These are phyloP conservation scores for Talaromyces wortmannii DNA, from an alignment of 495 filamentous ascomycete species.

Conservation along the genomic window DNA sequence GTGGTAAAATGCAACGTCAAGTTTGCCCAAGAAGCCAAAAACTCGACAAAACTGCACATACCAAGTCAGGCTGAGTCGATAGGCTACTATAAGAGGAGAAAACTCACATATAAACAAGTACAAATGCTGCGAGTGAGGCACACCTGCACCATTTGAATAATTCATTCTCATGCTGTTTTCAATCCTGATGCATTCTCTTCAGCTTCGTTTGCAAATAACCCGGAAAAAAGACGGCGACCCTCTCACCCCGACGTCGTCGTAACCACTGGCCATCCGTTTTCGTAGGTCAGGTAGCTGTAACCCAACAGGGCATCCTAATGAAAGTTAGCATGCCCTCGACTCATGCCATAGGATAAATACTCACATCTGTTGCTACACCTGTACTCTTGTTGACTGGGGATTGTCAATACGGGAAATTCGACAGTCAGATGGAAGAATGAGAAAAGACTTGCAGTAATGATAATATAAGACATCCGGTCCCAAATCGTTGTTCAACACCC, in stretches of 20 bases:
- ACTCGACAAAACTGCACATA: too few species aligned
- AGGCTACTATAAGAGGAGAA: not conserved
- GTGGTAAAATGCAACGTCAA: too few species aligned
- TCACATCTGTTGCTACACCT: slow-evolving; percentile 27
- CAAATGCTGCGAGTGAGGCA: not conserved
- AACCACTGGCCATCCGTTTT: slow-evolving; percentile 36
- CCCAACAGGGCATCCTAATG: slow-evolving; percentile 37
- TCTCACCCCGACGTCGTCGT: slow-evolving; percentile 9
- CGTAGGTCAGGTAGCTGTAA: slow-evolving; percentile 35
- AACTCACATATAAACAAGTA: not conserved
- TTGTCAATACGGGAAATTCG: slow-evolving; percentile 2
- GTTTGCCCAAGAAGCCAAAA: too few species aligned
- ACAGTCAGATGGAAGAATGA: not conserved
- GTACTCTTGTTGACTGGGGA: slow-evolving; percentile 33
- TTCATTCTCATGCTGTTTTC: not conserved
- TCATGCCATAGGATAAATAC: slow-evolving; percentile 3
- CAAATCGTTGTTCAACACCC: slow-evolving; percentile 23
- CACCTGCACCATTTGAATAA: not conserved
- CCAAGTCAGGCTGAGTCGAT: too few species aligned
- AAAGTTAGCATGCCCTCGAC: not conserved
- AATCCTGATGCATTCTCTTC: not conserved
- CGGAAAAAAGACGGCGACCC: not conserved
- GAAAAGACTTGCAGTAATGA: slow-evolving; percentile 34
- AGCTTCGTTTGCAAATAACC: not conserved
- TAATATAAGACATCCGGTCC: slow-evolving; percentile 38